Base-by-base conservation (phyloP, 371 early-diverging fungal genomes). In the Rhizopus delemar region DNA sequence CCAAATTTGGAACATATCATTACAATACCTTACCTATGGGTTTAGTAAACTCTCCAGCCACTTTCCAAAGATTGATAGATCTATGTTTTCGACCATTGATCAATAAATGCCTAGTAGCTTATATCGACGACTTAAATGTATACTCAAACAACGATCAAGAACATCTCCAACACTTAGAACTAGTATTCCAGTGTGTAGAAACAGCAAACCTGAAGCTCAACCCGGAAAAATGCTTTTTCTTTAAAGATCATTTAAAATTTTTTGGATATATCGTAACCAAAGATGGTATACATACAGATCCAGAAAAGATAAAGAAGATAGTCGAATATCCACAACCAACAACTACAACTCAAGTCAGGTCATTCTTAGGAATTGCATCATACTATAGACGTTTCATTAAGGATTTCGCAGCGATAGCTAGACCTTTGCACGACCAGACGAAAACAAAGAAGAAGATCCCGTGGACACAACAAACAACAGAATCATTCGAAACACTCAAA, bases 1-100 rank as follows among this genome's bases (percentile, higher is more conserved):
- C 75, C 11, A 52, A 59, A 0, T 68, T 70, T 51, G 74, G 77
- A 0, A 71, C 65, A 0, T 86, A 61, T 59, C 70, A 85, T 85
- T 22, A 22, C 22, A 22, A 22, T 22, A 22, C 22, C 22, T 22
- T 22, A 2, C 22, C 22, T 22, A 22, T 22, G 22, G 22, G 22
- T 1, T 22, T 22, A 22, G 22, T 22, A 22, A 22, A 22, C 22
- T 22, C 22, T 1, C 22, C 22, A 22, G 22, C 22, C 22, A 22
- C 22, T 1, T 22, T 22, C 22, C 22, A 22, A 22, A 22, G 22
- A 22, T 22, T 22, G 22, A 22, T 22, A 22, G 22, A 22, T 22
- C 22, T 22, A 22, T 22, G 22, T 22, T 22, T 22, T 22, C 22
- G 22, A 22, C 22, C 22, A 22, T 22, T 22, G 22, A 22, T 22